A percentile compares a stretch with the other conserved stretches of the same genome.
Evolutionary conservation across 148 eudicot species (phyloP).

Genomic region (Selenicereus undatus): DNA sequence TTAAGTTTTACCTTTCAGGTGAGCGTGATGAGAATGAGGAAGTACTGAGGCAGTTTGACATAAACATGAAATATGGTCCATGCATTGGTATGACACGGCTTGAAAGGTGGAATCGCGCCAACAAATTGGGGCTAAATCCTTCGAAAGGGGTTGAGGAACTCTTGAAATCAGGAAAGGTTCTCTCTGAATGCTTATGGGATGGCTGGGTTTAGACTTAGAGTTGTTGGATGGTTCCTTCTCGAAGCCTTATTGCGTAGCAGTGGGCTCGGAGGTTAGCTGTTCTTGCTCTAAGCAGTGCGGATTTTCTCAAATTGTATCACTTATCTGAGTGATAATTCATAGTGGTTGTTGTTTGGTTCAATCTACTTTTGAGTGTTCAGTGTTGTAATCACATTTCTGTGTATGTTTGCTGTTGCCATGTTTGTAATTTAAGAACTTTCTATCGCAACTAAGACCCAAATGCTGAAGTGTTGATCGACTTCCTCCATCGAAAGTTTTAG

Average conservation of each 20-base stretch:
- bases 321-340: slow-evolving; percentile 17
- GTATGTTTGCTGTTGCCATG: slow-evolving; percentile 2
- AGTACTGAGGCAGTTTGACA: slow-evolving; percentile 65
- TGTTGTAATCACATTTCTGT: background rate
- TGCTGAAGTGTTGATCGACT: background rate
- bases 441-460: background rate
- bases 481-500: background rate
- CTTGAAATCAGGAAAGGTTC: slow-evolving; percentile 32
- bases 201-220: slow-evolving; percentile 37
- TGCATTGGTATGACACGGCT: slow-evolving; percentile 58
- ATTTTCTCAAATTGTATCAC: slow-evolving; percentile 20
- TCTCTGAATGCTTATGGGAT: slow-evolving; percentile 52
- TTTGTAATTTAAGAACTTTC: background rate
- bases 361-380: background rate
- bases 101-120: slow-evolving; percentile 63
- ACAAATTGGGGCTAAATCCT: slow-evolving; percentile 47
- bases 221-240: background rate
- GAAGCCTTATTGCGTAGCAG: background rate
- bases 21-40: slow-evolving; percentile 50
- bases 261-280: background rate
- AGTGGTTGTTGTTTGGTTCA: slow-evolving; percentile 1
- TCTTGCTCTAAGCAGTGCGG: background rate
- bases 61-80: slow-evolving; percentile 69
- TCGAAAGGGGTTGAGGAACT: slow-evolving; percentile 40
- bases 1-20: slow-evolving; percentile 23